Base-by-base conservation (phyloP, 2,329 filamentous ascomycete species). In the Falciphora oryzae region DNA sequence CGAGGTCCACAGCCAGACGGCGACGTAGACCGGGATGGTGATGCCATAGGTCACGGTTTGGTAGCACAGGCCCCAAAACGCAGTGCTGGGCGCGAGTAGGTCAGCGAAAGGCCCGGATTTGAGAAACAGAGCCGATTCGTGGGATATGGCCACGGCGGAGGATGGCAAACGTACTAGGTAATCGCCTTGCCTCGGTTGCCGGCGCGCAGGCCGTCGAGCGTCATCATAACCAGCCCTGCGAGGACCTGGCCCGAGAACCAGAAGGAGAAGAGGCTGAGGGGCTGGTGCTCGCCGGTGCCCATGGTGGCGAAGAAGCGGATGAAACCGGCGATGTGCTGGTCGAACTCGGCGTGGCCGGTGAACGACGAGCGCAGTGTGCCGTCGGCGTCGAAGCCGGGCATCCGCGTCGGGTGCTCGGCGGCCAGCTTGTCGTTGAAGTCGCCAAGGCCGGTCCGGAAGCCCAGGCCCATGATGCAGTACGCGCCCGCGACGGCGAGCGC, bases 311-410 rank as follows among this genome's bases (percentile, higher is more conserved):
- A 38, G 58, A 57, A 62, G 62, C 61, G 60, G 64, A 71, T 32
- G 68, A 71, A 66, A 68, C 68, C 27, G 67, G 69, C 35, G 67
- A 66, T 28, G 67, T 66, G 29, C 66, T 68, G n/a, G 67, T 67
- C 31, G 10, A 50, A 1, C 5, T 10, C 28, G 6, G 53, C 13
- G 25, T 35, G 3, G 7, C 62, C 62, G 10, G 58, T 60, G 29
- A 18, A 35, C 13, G 27, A 5, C 27, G 16, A 14, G 3, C 25
- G 4, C 22, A 63, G 62, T 31, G 25, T 31, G 18, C 56, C 62
- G 16, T 63, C 62, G 31, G 38, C 25, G 53, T 14, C 27, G 22
- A 31, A 31, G 31, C 56, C 31, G 4, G 62, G 53, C 6, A 63
- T 31, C 31, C 53, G 62, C 28, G 62, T 63, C 56, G 62, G 62